A percentile compares a stretch with the other conserved stretches of the same genome.
phyloP scores from a whole-genome alignment of 495 filamentous ascomycete genomes.

The Penicillium paradoxum region DNA sequence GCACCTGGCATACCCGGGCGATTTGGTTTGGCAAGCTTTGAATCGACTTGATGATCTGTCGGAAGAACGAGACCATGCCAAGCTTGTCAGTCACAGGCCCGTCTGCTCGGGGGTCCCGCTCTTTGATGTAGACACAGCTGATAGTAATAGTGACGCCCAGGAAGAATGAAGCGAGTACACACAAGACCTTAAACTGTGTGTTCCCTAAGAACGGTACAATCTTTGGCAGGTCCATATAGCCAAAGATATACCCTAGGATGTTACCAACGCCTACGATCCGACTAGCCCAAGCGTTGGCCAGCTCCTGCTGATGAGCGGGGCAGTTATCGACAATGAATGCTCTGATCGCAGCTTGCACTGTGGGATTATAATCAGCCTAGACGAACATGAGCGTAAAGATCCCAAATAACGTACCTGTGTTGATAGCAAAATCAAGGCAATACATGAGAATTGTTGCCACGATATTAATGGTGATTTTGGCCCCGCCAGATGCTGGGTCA shows the following conservation, averaged over 20 bases:
- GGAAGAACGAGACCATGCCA: conserved; percentile 76
- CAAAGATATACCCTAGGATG: conserved; percentile 78
- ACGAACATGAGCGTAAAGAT: background rate
- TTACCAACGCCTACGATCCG: conserved; percentile 78
- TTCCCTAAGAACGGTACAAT: conserved; percentile 70
- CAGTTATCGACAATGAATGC: conserved; percentile 89
- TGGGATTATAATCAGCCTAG: background rate
- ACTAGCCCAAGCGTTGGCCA: conserved; percentile 84
- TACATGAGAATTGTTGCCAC: conserved; percentile 79
- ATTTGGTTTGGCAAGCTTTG: conserved; percentile 73
- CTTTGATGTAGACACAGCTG: conserved; percentile 60
- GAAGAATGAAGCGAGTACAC: conserved; percentile 69
- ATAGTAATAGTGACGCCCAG: conserved; percentile 61
- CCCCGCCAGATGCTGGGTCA: conserved; percentile 52
- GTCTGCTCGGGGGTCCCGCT: conserved; percentile 74
- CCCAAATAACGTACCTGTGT: conserved; percentile 59
- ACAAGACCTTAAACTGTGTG: conserved; percentile 85
- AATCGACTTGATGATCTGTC: conserved; percentile 68
- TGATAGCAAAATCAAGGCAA: conserved; percentile 84
- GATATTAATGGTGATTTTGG: conserved; percentile 58
- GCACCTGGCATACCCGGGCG: conserved; percentile 74
- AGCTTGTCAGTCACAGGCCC: conserved; percentile 50
- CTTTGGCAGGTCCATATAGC: conserved; percentile 69
- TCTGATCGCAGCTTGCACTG: conserved; percentile 81
- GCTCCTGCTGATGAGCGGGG: conserved; percentile 83